Evolutionary conservation across 2,329 filamentous ascomycete genomes (phyloP).

Genomic region (Diplocarpon rosae): DNA sequence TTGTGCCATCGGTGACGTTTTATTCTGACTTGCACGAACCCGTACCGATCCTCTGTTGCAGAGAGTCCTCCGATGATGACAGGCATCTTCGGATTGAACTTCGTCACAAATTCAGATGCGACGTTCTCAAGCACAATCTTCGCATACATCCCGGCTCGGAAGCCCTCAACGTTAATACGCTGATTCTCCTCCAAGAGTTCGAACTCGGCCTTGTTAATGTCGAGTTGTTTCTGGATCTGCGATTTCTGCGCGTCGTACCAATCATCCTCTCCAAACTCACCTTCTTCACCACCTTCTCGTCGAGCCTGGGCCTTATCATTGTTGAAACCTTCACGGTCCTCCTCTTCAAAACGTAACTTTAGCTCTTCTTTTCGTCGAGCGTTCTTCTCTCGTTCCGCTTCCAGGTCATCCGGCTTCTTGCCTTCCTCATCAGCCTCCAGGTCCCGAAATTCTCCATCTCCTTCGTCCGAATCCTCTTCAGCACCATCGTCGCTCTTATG

Average conservation of each 20-base stretch:
- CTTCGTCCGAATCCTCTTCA: constrained; percentile 49
- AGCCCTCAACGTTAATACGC: constrained; percentile 76
- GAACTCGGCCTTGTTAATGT: constrained; percentile 94
- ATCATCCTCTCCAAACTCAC: constrained; percentile 90
- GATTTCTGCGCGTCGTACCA: constrained; percentile 99
- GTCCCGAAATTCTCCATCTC: constrained; percentile 76
- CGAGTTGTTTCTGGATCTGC: constrained; percentile 83
- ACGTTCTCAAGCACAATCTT: constrained; percentile 83
- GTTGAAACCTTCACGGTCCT: constrained; percentile 91
- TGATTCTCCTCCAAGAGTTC: constrained; percentile 77
- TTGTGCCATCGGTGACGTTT: constrained; percentile 99
- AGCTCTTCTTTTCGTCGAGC: constrained; percentile 89
- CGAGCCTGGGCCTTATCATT: constrained; percentile 77
- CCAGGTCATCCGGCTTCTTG: constrained; percentile 45
- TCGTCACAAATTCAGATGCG: constrained; percentile 76
- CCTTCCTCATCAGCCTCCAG: constrained; percentile 70
- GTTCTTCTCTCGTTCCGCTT: constrained; percentile 82
- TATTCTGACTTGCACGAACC: constrained; percentile 89
- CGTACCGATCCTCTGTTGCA: constrained; percentile 89
- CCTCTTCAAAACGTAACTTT: constrained; percentile 88
- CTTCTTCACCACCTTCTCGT: constrained; percentile 56
- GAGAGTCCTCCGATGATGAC: constrained; percentile 86
- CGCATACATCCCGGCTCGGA: constrained; percentile 84
- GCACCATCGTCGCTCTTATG: constrained; percentile 34
- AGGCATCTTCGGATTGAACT: constrained; percentile 73